Percentiles rank a stretch among this genome's conserved stretches.
phyloP scores from a whole-genome alignment of 805 yeast genomes.

The Schizosaccharomyces octosporus region DNA sequence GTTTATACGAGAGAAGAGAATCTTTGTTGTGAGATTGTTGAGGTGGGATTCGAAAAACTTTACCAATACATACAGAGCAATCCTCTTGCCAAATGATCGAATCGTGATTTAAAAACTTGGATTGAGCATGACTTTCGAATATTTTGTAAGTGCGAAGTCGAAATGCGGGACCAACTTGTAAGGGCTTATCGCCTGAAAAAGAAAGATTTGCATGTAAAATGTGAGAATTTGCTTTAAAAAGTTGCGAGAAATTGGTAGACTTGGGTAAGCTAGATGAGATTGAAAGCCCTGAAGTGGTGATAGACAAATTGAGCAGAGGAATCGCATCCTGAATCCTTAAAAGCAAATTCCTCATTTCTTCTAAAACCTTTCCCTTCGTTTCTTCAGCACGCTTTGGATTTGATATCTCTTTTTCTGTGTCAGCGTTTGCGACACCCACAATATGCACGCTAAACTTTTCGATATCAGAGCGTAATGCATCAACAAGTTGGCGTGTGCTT shows the following conservation, averaged over 20 bases:
- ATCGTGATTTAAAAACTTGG: not conserved
- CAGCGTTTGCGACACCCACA: conserved; percentile 16
- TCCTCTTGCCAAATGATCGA: conserved; percentile 39
- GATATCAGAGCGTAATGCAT: conserved; percentile 31
- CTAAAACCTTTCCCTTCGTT: conserved; percentile 15
- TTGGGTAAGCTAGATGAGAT: conserved; percentile 25
- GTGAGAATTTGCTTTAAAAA: conserved; percentile 34
- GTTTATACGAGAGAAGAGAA: conserved; percentile 1
- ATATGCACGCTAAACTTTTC: conserved; percentile 30
- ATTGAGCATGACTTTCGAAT: conserved; percentile 14
- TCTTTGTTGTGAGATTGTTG: conserved; percentile 4
- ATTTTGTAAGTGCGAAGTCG: conserved; percentile 33
- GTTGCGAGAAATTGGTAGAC: conserved; percentile 36
- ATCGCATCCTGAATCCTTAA: conserved; percentile 36
- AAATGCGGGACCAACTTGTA: conserved; percentile 36
- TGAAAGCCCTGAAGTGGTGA: conserved; percentile 45
- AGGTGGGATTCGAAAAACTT: conserved; percentile 15
- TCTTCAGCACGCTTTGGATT: conserved; percentile 15
- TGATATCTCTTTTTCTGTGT: conserved; percentile 9
- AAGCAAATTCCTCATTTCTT: conserved; percentile 24
- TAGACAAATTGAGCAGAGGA: conserved; percentile 39
- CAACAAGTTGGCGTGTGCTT: conserved; percentile 28
- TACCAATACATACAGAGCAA: conserved; percentile 29
- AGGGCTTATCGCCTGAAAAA: conserved; percentile 6
- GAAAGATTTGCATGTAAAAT: conserved; percentile 19